A percentile compares a stretch with the other conserved stretches of the same genome.
phyloP scores from a whole-genome alignment of 108 stramenopile species.

The Aurantiochytrium sp. region DNA sequence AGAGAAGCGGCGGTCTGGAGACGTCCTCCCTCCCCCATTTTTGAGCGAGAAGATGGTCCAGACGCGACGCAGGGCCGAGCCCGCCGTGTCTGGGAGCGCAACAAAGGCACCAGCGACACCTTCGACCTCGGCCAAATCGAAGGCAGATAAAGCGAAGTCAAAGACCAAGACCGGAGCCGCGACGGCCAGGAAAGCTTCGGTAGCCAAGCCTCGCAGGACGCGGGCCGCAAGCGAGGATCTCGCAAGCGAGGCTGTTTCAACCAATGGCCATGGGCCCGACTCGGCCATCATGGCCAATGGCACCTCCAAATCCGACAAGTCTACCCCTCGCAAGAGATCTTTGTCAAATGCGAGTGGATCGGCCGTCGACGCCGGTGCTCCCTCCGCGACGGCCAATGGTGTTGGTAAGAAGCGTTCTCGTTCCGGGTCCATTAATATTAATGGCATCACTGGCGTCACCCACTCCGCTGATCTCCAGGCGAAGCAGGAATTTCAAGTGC shows the following conservation, averaged over 20 bases:
- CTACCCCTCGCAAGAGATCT: background rate
- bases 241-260: background rate
- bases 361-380: background rate
- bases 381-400: background rate
- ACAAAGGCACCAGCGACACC: too few species aligned
- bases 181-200: background rate
- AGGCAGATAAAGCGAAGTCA: background rate
- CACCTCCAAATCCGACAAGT: background rate
- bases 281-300: background rate
- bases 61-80: background rate
- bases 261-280: background rate
- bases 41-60: background rate
- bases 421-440: background rate
- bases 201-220: background rate
- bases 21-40: too few species aligned
- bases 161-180: background rate
- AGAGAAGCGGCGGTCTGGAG: too few species aligned
- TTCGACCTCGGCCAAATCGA: background rate
- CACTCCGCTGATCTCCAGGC: background rate
- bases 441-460: background rate
- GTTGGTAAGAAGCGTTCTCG: background rate
- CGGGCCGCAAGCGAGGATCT: background rate
- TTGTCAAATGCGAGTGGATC: background rate
- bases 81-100: background rate
- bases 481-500: background rate